These are phyloP conservation scores for Xanthoconium stramineum DNA, from an alignment of 768 basidiomycete genomes.

Conservation along the genomic window DNA sequence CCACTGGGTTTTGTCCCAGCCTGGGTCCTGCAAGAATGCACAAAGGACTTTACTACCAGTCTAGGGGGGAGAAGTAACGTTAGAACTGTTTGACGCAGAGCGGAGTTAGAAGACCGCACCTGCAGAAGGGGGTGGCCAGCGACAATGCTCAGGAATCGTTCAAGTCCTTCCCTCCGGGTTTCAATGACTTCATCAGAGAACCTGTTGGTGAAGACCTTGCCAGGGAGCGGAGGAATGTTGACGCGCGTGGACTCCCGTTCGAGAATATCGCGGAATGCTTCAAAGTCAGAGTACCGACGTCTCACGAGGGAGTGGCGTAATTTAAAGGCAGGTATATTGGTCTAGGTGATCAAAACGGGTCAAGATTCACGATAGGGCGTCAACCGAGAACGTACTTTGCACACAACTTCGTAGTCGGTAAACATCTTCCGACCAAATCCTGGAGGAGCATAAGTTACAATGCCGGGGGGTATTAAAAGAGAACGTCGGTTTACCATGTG, in stretches of 20 bases:
- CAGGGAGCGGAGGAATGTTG: conserved; percentile 95
- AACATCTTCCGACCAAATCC: conserved; percentile 99
- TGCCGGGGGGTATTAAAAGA: neutral
- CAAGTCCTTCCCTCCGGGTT: conserved; percentile 83
- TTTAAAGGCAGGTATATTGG: conserved; percentile 99
- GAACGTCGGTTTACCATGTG: conserved; percentile 61
- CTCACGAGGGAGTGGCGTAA: conserved; percentile 88
- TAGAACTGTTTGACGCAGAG: neutral
- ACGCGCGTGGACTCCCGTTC: conserved; percentile 96
- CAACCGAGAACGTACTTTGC: conserved; percentile 59
- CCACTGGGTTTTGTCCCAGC: conserved; percentile 85
- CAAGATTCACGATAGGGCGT: conserved; percentile 5
- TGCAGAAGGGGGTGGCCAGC: conserved; percentile 96
- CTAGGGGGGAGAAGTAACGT: conserved; percentile 35
- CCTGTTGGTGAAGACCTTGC: conserved; percentile 97
- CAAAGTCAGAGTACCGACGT: conserved; percentile 89
- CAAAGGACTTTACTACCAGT: conserved; percentile 97
- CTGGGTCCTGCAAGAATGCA: conserved; percentile 92
- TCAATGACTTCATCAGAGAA: conserved; percentile 99
- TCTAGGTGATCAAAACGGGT: conserved; percentile 44
- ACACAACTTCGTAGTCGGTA: conserved; percentile 98
- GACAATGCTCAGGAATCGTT: conserved; percentile 92
- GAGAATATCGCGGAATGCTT: conserved; percentile 96
- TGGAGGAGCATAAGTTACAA: neutral
- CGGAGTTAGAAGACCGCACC: conserved; percentile 43